Conservation (phyloP, 2,329 filamentous ascomycete genomes). For the Nigrospora osmanthi region DNA sequence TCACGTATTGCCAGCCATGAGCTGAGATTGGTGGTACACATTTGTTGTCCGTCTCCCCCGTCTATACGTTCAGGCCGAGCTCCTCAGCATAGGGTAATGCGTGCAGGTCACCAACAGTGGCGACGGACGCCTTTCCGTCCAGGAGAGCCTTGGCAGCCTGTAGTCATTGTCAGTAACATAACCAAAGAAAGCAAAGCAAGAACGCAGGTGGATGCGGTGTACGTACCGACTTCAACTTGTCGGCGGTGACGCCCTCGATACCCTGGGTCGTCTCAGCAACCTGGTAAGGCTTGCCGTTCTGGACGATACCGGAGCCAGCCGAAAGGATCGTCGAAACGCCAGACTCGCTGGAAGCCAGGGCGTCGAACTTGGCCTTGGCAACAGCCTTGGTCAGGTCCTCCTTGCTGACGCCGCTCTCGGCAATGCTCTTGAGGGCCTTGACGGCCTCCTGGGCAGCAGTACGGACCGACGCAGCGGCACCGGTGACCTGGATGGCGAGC, state of each 20-base stretch:
- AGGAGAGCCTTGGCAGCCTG: slow-evolving; percentile 85
- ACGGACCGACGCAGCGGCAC: slow-evolving; percentile 64
- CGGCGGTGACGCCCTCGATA: slow-evolving; percentile 72
- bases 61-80: slow-evolving; percentile 89
- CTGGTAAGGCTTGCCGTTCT: slow-evolving; percentile 76
- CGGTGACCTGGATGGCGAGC: slow-evolving; percentile 73
- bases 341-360: slow-evolving; percentile 74
- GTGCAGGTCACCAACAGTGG: slow-evolving; percentile 85
- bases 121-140: slow-evolving; percentile 81
- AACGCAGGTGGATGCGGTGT: slow-evolving; percentile 3
- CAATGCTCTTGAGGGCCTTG: slow-evolving; percentile 74
- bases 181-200: neutral
- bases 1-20: slow-evolving; percentile 26
- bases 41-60: slow-evolving; percentile 18
- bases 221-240: slow-evolving; percentile 80
- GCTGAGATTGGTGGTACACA: slow-evolving; percentile 35
- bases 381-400: slow-evolving; percentile 90
- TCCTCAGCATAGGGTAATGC: slow-evolving; percentile 89
- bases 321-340: slow-evolving; percentile 71
- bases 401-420: slow-evolving; percentile 65
- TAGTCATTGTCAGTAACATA: slow-evolving; percentile 17
- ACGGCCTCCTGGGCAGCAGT: slow-evolving; percentile 69
- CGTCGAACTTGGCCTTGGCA: slow-evolving; percentile 87
- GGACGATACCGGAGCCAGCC: slow-evolving; percentile 77
- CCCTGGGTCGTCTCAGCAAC: slow-evolving; percentile 71